A percentile compares a stretch with the other conserved stretches of the same genome.
Evolutionary conservation across 495 filamentous ascomycete species (phyloP).

Genomic region (Cairneyella variabilis): DNA sequence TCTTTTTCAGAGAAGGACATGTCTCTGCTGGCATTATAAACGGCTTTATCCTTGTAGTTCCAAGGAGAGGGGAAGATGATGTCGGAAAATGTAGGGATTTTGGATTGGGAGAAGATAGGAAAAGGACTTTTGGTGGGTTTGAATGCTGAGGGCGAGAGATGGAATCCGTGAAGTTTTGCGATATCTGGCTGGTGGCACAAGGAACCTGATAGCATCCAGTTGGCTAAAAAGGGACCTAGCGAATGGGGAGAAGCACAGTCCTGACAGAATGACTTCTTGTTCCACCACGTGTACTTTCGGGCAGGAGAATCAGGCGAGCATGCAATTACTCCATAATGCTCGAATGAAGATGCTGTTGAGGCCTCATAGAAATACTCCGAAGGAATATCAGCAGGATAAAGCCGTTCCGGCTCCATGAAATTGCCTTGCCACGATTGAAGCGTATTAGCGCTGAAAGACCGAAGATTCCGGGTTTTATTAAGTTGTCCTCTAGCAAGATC

Average conservation of each 20-base stretch:
- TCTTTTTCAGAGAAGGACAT: slow-evolving; percentile 48
- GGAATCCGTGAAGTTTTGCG: slow-evolving; percentile 65
- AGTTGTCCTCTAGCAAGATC: slow-evolving; percentile 25
- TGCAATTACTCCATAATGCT: slow-evolving; percentile 42
- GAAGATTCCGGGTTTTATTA: slow-evolving; percentile 10
- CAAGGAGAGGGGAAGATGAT: slow-evolving; percentile 70
- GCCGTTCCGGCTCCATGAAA: slow-evolving; percentile 19
- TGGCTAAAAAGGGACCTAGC: slow-evolving; percentile 56
- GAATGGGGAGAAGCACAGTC: slow-evolving; percentile 64
- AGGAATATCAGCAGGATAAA: slow-evolving; percentile 32
- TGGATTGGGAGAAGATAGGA: slow-evolving; percentile 72
- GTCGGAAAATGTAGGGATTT: slow-evolving; percentile 58
- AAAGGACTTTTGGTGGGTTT: slow-evolving; percentile 58
- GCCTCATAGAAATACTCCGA: slow-evolving; percentile 40
- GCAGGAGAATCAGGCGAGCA: slow-evolving; percentile 57
- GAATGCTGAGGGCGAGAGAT: slow-evolving; percentile 60
- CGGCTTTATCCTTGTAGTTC: slow-evolving; percentile 61
- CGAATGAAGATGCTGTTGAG: slow-evolving; percentile 45
- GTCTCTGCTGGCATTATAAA: slow-evolving; percentile 33
- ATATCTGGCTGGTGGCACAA: slow-evolving; percentile 81
- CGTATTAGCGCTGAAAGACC: neutral
- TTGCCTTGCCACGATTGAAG: neutral
- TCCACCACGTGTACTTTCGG: slow-evolving; percentile 49
- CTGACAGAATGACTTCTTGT: slow-evolving; percentile 54
- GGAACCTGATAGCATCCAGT: slow-evolving; percentile 61